Evolutionary conservation across 1,284 basidiomycete genomes (phyloP), one percentile per base, ranked within the genome.

Genomic region (Microbotryum silenes-acaulis): DNA sequence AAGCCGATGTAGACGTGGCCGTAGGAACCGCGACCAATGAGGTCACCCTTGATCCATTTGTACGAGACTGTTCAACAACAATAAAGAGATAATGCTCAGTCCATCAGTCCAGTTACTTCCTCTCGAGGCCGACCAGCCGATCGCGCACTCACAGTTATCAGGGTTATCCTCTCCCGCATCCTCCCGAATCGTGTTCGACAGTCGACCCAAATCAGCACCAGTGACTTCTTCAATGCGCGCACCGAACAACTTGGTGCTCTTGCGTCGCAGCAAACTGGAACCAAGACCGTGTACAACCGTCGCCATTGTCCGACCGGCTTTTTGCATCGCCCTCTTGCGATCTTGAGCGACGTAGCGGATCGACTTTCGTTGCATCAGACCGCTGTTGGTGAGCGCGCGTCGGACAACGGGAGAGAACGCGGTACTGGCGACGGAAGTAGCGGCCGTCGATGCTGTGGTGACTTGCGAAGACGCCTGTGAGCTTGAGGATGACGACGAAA

Each of bases 11-110:
- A 98, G 33, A 98, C 96, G 55, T 89, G 84, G 8, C 94, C 94
- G 72, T 93, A 99, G 5, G 92, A 96, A 27, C 96, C 96, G 72
- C 89, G 91, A 49, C 96, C 96, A 68, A 98, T 97, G 51, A 97
- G 80, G 75, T 97, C 91, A 64, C 96, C 96, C 72, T 94, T 90
- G 56, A 97, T 91, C 94, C 96, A 98, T 74, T 93, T 93, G 81
- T 97, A 94, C 46, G 93, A 92, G 50, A 86, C 89, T 90, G 67
- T 20, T 55, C 21, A 42, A n/a, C 18, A 23, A 42, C 31, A 31
- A 31, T 31, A 31, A 52, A 53, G 21, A 47, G 18, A 42, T 16
- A 1, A 52, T n/a, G 49, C 8, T 50, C 25, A 60, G 54, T 44
- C 29, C 51, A 52, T 50, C 25, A 60, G 54, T 44, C 29, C 51